These are phyloP conservation scores for Hypoxylon rickii DNA, from an alignment of 495 filamentous ascomycete genomes.

Conservation along the genomic window DNA sequence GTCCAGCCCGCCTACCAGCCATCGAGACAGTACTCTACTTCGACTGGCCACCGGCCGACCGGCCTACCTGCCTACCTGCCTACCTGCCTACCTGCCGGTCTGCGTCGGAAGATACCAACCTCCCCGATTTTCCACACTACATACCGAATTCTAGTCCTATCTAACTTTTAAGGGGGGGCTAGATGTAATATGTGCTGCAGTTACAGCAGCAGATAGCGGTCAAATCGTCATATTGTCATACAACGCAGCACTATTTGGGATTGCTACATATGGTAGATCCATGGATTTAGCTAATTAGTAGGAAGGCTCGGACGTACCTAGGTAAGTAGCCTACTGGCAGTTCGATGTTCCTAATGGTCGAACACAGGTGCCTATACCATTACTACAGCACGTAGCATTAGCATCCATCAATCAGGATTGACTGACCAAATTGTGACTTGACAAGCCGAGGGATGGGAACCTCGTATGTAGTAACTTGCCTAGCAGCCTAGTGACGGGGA, in stretches of 20 bases:
- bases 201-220: conserved; percentile 12
- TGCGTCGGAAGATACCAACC: conserved; percentile 26
- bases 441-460: no score
- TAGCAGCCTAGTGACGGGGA: no score
- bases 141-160: conserved; percentile 1
- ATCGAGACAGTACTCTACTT: no score
- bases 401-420: neutral
- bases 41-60: no score
- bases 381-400: neutral
- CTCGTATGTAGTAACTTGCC: no score
- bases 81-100: no score
- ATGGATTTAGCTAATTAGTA: conserved; percentile 11
- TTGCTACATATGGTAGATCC: conserved; percentile 24
- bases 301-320: no score
- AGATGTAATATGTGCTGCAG: conserved; percentile 4
- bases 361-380: conserved; percentile 3
- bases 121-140: conserved; percentile 16
- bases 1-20: no score
- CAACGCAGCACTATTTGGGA: conserved; percentile 21
- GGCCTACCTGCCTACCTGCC: no score
- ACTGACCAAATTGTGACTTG: conserved; percentile 13
- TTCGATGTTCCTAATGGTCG: conserved; percentile 17
- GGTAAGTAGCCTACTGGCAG: no score
- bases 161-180: neutral
- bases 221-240: neutral